Evolutionary conservation across 2,329 filamentous ascomycete genomes (phyloP).

Genomic region (Camillea tinctor): DNA sequence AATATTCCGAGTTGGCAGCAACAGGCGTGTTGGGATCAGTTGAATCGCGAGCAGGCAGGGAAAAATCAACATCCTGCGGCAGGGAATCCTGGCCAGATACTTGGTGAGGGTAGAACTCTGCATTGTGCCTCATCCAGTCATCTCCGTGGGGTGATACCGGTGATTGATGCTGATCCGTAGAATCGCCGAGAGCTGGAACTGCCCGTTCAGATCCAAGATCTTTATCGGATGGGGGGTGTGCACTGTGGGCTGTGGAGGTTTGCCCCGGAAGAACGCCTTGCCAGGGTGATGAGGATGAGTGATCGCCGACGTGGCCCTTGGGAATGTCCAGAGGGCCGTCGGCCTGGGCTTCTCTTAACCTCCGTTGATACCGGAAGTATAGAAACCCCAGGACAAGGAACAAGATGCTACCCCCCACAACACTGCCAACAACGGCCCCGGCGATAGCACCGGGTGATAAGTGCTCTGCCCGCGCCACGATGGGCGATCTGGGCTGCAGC

Average conservation of each 20-base stretch:
- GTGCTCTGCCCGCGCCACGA: conserved; percentile 24
- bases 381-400: conserved; percentile 32
- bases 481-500: conserved; percentile 16
- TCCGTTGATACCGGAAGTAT: conserved; percentile 32
- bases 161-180: conserved; percentile 15
- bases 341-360: conserved; percentile 20
- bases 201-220: conserved; percentile 17
- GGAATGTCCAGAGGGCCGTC: conserved; percentile 18
- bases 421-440: conserved; percentile 32
- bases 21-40: conserved; percentile 21
- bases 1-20: conserved; percentile 34
- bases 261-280: conserved; percentile 15
- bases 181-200: conserved; percentile 11
- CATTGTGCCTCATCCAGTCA: conserved; percentile 19
- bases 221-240: conserved; percentile 16
- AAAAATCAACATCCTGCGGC: conserved; percentile 22
- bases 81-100: conserved; percentile 17
- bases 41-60: conserved; percentile 20
- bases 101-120: conserved; percentile 15
- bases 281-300: conserved; percentile 17
- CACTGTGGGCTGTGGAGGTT: conserved; percentile 5
- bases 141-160: conserved; percentile 17
- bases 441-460: conserved; percentile 32
- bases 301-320: conserved; percentile 14
- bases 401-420: conserved; percentile 28